Evolutionary conservation across 139 green algal species (phyloP).

Genomic region (Tetraselmis striata): DNA sequence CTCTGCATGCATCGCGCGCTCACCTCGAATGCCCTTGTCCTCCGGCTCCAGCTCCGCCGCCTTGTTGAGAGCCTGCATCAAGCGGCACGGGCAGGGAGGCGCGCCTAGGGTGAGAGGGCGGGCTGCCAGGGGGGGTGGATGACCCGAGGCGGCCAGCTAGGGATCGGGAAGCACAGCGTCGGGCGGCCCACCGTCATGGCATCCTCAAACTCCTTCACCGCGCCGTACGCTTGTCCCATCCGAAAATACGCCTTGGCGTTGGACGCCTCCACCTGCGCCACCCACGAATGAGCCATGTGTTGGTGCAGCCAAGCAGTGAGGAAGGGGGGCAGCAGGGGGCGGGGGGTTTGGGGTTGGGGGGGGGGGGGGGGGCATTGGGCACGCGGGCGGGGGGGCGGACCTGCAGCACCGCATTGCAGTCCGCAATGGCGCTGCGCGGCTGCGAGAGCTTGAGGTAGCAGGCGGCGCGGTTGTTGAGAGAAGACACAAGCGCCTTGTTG

Average conservation of each 20-base stretch:
- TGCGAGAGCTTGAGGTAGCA: background rate
- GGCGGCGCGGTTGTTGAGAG: background rate
- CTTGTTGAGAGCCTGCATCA: conserved; percentile 11
- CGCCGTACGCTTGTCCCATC: conserved; percentile 19
- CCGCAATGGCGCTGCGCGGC: background rate
- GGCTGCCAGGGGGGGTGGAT: no score
- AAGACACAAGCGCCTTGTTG: background rate
- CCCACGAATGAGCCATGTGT: no score
- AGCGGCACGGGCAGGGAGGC: no score
- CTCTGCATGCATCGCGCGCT: background rate
- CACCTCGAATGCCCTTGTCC: conserved; percentile 31
- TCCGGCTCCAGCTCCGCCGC: conserved; percentile 18
- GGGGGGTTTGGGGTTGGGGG: background rate
- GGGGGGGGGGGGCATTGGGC: background rate
- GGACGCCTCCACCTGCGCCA: conserved; percentile 6
- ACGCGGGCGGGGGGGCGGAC: background rate
- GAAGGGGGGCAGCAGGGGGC: no score
- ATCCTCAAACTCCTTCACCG: conserved; percentile 21
- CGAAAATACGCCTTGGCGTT: conserved; percentile 40
- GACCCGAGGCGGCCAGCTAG: no score
- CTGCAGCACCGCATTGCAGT: background rate
- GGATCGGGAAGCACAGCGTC: no score
- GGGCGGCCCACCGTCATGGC: background rate
- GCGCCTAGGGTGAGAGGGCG: no score
- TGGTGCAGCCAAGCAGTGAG: no score